Evolutionary conservation across 176 grass and related monocot species (phyloP), one percentile per base, ranked within the genome.

Genomic region (Dendrocalamus sinicus): DNA sequence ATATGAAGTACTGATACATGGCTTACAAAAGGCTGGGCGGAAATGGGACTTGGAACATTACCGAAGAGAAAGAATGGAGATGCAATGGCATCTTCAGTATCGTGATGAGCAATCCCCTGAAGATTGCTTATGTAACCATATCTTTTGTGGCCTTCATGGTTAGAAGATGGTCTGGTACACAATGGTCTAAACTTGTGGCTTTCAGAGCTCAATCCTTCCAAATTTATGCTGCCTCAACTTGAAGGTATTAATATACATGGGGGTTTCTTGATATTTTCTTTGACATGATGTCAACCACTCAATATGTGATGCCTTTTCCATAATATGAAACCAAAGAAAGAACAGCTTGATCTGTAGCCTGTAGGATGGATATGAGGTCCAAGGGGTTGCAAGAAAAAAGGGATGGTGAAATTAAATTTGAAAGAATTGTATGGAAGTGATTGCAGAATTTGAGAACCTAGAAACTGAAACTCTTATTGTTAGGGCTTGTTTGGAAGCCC

Each of bases 61-160:
- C 68, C 89, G n/a, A 84, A 92, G 82, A 76, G 89, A 95, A 76
- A 95, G 78, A 83, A 90, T 83, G 86, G 67, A 87, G 74, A 84
- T 92, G 87, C 76, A 79, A 67, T 89, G 76, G 88, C 67, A 85
- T 72, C 86, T 69, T 63, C 74, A 85, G 58, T 91, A 83, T 73
- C n/a, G 12, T 79, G 61, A 86, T 50, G 61, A 69, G 23, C 65
- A 39, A 74, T 84, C 87, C 69, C 59, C 77, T 43, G 76, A 92
- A 81, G 88, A 92, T 46, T 82, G 83, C 81, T 91, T 95, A 68
- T 95, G 93, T 61, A 87, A 95, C 67, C 79, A 81, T 89, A 28
- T 95, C 45, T 92, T 92, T 89, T 83, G 83, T 82, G 67, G 70
- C 11, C 35, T 84, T 77, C 69, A 84, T 81, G 55, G 78, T 28